Evolutionary conservation across 129 eudicot genomes (phyloP), one percentile per base, ranked within the genome.

Genomic region (Flaveria brownii): DNA sequence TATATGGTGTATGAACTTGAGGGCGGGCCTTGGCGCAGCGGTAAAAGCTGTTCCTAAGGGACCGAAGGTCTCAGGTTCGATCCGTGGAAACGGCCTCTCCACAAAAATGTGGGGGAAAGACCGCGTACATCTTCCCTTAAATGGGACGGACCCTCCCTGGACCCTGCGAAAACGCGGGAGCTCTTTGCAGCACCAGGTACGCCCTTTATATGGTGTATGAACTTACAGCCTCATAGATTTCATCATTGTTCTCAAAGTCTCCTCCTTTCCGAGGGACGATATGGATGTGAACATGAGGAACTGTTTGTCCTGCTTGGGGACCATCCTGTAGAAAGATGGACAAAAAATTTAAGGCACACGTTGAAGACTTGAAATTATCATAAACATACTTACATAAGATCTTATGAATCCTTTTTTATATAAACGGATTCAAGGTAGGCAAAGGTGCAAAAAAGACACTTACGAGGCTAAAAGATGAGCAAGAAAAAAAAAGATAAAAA

Each of bases 171-270:
- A n/a, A n/a, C n/a, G n/a, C n/a, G n/a, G n/a, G n/a, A n/a, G n/a
- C n/a, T n/a, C n/a, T n/a, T n/a, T n/a, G n/a, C n/a, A n/a, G n/a
- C n/a, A n/a, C n/a, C n/a, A n/a, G n/a, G n/a, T n/a, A n/a, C n/a
- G n/a, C n/a, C n/a, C n/a, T n/a, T n/a, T 15, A 62, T 5, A 62
- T 30, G 36, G 41, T 43, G 41, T 68, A 54, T 46, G 39, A 36
- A 76, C 97, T 85, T 87, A 93, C 98, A 74, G 98, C 98, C 16
- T 93, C 98, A 74, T 93, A 93, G 17, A 93, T 93, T 82, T 93
- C 97, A 68, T 93, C 98, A 76, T 93, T 93, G 23, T 86, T 88
- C 87, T 88, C 93, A 83, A 93, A 93, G 78, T 93, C 97, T 0
- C 97, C 96, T 12, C 81, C 80, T 86, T 84, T 91, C 0, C 97